Conservation (phyloP, 1,139 yeast species). For the Yamadazyma atmosphaerica region DNA sequence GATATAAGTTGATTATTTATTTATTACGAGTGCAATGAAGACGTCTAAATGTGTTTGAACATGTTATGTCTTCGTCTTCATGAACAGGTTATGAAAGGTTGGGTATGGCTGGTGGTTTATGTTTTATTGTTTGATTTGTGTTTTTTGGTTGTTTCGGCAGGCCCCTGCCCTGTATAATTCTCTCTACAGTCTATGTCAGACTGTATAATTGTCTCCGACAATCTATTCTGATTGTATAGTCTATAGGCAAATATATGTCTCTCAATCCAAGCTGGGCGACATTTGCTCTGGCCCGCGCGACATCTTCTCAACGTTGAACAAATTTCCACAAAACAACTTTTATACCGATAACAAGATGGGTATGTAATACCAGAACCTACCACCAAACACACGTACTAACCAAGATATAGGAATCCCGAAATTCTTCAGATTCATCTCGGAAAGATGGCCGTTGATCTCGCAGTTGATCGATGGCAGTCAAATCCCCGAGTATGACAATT, state of each 20-base stretch:
- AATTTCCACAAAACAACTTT: not conserved
- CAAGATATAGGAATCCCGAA: conserved; percentile 81
- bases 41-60: too few relatives aligned
- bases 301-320: not conserved
- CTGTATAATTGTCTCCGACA: too few relatives aligned
- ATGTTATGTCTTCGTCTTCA: too few relatives aligned
- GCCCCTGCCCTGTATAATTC: too few relatives aligned
- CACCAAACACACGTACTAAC: not conserved
- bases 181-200: too few relatives aligned
- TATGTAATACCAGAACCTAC: not conserved
- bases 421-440: conserved; percentile 94
- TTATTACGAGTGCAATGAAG: too few relatives aligned
- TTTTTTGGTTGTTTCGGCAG: too few relatives aligned
- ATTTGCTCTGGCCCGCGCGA: conserved; percentile 1
- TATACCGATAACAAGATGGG: not conserved
- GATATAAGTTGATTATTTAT: too few relatives aligned
- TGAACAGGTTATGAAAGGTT: too few relatives aligned
- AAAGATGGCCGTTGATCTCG: conserved; percentile 97
- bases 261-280: too few relatives aligned
- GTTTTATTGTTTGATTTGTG: too few relatives aligned
- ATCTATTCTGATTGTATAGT: not conserved
- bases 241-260: not conserved
- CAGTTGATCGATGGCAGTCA: conserved; percentile 83
- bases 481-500: conserved; percentile 91
- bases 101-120: too few relatives aligned